Percentiles rank a stretch among this genome's conserved stretches.
Evolutionary conservation across 768 basidiomycete species (phyloP).

Genomic region (Tubosaeta brunneosetosa): DNA sequence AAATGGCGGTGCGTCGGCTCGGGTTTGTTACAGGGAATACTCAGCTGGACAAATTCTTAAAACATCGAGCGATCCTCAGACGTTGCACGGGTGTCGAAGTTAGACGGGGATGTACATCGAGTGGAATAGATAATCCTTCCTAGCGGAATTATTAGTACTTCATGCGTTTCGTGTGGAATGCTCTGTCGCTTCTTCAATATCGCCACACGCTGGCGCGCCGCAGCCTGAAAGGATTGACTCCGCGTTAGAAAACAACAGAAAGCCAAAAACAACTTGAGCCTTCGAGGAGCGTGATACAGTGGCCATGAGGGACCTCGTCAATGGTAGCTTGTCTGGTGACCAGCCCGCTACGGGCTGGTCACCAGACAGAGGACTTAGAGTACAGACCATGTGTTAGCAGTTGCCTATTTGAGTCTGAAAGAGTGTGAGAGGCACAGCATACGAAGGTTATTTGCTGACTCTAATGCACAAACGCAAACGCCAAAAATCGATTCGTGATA

Average conservation of each 20-base stretch:
- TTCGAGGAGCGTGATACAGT: neutral
- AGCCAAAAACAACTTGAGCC: neutral
- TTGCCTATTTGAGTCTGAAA: too few species aligned
- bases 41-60: neutral
- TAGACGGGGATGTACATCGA: neutral
- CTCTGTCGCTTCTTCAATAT: neutral
- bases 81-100: too few species aligned
- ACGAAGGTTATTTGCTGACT: neutral
- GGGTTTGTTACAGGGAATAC: neutral
- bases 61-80: neutral
- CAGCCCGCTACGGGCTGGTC: too few species aligned
- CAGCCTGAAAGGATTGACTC: too few species aligned
- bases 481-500: constrained; percentile 9
- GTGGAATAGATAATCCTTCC: neutral
- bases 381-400: too few species aligned
- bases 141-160: neutral
- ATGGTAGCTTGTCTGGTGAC: too few species aligned
- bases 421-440: too few species aligned
- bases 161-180: neutral
- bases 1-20: neutral
- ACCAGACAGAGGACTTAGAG: too few species aligned
- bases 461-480: constrained; percentile 27
- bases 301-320: neutral
- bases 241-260: neutral
- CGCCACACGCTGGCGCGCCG: neutral